Evolutionary conservation across 352 stramenopile genomes (phyloP).

Genomic region (Globisporangium echinulatum): DNA sequence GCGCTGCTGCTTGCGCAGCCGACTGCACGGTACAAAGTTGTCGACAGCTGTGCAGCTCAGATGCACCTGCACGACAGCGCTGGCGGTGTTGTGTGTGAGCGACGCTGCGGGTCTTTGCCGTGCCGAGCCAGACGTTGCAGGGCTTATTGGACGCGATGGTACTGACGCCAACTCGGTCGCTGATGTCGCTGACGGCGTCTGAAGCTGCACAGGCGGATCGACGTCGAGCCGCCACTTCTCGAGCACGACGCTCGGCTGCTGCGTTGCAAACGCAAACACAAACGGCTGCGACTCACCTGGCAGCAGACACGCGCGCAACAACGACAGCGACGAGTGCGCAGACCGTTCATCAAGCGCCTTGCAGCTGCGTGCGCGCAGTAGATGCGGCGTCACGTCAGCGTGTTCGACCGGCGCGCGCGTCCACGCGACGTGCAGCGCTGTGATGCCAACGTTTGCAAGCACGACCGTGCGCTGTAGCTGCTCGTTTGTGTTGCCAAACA

Average conservation of each 20-base stretch:
- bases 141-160: not conserved
- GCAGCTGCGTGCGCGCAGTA: slow-evolving; percentile 7
- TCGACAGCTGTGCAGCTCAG: slow-evolving; percentile 57
- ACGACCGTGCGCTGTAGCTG: slow-evolving; percentile 33
- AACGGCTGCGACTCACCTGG: slow-evolving; percentile 46
- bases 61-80: slow-evolving; percentile 21
- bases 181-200: too few species aligned
- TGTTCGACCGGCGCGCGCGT: slow-evolving; percentile 27
- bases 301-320: slow-evolving; percentile 36
- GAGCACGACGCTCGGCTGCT: slow-evolving; percentile 40
- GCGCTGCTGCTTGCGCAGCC: slow-evolving; percentile 14
- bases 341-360: slow-evolving; percentile 11
- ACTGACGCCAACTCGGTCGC: slow-evolving; percentile 1
- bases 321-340: slow-evolving; percentile 39
- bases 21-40: slow-evolving; percentile 36
- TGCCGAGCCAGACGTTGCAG: not conserved
- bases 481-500: slow-evolving; percentile 31
- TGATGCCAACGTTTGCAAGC: slow-evolving; percentile 47
- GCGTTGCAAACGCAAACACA: slow-evolving; percentile 52
- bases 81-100: too few species aligned
- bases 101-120: not conserved
- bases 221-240: slow-evolving; percentile 69
- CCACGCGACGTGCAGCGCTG: slow-evolving; percentile 55
- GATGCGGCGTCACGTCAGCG: slow-evolving; percentile 18
- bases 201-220: slow-evolving; percentile 26